phyloP scores from a whole-genome alignment of 495 filamentous ascomycete species.

The Xylaria curta region DNA sequence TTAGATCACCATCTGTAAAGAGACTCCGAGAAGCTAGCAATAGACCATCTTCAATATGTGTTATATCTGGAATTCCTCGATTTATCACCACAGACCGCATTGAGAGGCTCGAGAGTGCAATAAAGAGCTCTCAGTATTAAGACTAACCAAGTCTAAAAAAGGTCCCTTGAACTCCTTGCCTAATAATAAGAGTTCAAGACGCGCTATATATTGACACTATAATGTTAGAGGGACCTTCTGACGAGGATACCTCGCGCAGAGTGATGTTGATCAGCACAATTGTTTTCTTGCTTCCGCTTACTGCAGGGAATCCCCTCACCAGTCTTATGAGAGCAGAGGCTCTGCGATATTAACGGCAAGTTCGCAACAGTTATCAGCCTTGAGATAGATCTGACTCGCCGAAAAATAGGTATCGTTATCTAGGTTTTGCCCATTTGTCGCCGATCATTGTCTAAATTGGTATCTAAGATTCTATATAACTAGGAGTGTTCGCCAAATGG shows the following conservation, averaged over 20 bases:
- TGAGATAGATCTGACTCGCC: background rate
- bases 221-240: background rate
- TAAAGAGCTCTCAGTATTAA: background rate
- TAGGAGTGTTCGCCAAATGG: background rate
- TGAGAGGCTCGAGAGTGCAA: background rate
- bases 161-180: background rate
- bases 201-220: background rate
- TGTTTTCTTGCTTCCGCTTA: background rate
- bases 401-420: background rate
- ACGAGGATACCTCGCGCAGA: background rate
- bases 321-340: background rate
- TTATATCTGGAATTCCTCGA: background rate
- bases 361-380: background rate
- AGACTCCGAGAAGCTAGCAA: background rate
- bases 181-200: background rate
- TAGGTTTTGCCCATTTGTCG: background rate
- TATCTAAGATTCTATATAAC: background rate
- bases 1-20: background rate
- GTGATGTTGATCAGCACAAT: background rate
- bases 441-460: background rate
- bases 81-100: background rate
- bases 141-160: background rate
- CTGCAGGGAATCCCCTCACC: background rate
- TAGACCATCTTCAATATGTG: background rate
- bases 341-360: background rate